These are phyloP conservation scores for Sporothrix pseudoabietina DNA, from an alignment of 2,329 filamentous ascomycete species.

Conservation along the genomic window DNA sequence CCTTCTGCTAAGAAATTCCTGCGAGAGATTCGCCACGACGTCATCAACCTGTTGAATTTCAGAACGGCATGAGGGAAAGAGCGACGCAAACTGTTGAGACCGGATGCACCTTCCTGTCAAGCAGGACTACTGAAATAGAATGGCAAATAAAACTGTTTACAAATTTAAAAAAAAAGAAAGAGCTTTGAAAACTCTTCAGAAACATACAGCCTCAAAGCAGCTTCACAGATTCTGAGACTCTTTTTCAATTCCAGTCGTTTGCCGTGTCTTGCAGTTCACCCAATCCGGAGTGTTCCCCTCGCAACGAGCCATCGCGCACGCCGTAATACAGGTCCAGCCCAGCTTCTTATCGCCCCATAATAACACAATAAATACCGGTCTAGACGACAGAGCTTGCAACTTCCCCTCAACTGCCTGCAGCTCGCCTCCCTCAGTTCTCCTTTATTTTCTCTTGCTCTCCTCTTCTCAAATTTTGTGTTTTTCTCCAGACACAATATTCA, in stretches of 20 bases:
- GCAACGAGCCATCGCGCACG: constrained; percentile 25
- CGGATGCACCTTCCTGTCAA: neutral
- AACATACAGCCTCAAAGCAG: neutral
- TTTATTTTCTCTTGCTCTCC: neutral
- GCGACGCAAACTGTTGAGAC: constrained; percentile 24
- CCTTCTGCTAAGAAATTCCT: constrained; percentile 19
- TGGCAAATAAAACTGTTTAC: neutral
- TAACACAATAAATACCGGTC: constrained; percentile 28
- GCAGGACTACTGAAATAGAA: neutral
- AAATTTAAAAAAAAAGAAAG: neutral
- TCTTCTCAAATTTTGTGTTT: neutral
- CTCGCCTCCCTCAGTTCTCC: constrained; percentile 12
- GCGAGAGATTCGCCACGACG: constrained; percentile 34
- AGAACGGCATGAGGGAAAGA: constrained; percentile 9
- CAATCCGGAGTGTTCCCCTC: constrained; percentile 30
- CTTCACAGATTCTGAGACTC: constrained; percentile 16
- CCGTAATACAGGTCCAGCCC: neutral
- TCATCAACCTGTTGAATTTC: constrained; percentile 30
- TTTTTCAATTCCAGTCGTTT: constrained; percentile 21
- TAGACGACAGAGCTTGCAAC: constrained; percentile 24
- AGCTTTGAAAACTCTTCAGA: neutral
- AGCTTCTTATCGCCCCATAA: constrained; percentile 33
- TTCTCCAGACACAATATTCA: neutral
- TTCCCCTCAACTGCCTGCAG: constrained; percentile 22
- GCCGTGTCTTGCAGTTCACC: constrained; percentile 10